Conservation (phyloP, 345 rosid species). For the Isatis tinctoria region DNA sequence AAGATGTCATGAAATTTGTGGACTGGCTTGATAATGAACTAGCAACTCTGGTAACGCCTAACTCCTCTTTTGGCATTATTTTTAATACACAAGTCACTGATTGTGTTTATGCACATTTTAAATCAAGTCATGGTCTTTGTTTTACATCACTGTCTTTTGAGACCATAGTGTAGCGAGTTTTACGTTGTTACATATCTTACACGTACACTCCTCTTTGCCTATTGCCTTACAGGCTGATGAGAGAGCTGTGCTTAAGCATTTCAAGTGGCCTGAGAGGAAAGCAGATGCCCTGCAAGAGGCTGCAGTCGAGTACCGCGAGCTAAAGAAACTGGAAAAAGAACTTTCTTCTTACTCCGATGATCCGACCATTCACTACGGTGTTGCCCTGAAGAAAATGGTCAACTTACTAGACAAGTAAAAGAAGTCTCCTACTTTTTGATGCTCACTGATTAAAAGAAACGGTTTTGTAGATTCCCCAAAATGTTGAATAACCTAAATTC, state of each 20-base stretch:
- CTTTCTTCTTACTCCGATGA: slow-evolving; percentile 59
- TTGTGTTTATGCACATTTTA: not conserved
- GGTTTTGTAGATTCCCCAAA: not conserved
- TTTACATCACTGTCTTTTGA: not conserved
- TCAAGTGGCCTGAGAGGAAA: slow-evolving; percentile 91
- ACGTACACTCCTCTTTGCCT: not conserved
- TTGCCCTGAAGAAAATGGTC: slow-evolving; percentile 79
- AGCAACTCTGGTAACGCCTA: slow-evolving; percentile 59
- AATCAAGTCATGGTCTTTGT: not conserved
- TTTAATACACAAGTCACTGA: not conserved
- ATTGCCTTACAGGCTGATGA: slow-evolving; percentile 65
- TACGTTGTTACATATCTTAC: not conserved
- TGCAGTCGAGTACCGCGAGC: slow-evolving; percentile 75
- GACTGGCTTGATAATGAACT: slow-evolving; percentile 80
- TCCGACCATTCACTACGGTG: slow-evolving; percentile 43
- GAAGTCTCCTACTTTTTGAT: not conserved
- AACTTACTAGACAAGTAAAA: slow-evolving; percentile 72
- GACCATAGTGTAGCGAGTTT: not conserved
- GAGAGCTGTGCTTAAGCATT: slow-evolving; percentile 86
- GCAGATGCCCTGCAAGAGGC: slow-evolving; percentile 91
- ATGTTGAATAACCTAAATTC: not conserved
- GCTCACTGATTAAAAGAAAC: not conserved
- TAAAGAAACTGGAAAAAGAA: slow-evolving; percentile 63
- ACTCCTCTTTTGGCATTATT: not conserved
- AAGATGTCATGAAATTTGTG: slow-evolving; percentile 69